A percentile compares a stretch with the other conserved stretches of the same genome.
Conservation (phyloP, 2,329 filamentous ascomycete species). For the Fusarium devonianum region DNA sequence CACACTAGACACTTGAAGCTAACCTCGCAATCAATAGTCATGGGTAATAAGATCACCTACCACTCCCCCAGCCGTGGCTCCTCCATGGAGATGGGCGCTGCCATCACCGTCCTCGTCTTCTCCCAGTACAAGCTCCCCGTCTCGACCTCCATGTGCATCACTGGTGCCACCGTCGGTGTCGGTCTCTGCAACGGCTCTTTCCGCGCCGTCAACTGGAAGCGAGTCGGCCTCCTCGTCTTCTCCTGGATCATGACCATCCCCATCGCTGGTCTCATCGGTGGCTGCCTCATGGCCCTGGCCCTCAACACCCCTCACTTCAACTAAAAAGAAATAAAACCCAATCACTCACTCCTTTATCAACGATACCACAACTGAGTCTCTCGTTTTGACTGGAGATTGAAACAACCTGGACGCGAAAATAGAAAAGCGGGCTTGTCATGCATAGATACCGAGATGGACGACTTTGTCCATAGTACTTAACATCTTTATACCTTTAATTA, state of each 20-base stretch:
- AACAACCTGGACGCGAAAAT: slow-evolving; percentile 7
- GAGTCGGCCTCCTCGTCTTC: slow-evolving; percentile 70
- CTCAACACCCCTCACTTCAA: slow-evolving; percentile 52
- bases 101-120: slow-evolving; percentile 78
- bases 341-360: not conserved
- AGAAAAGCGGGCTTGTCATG: slow-evolving; percentile 14
- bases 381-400: slow-evolving; percentile 8
- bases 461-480: slow-evolving; percentile 11
- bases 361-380: slow-evolving; percentile 4
- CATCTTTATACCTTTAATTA: slow-evolving; percentile 26
- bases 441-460: slow-evolving; percentile 20
- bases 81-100: slow-evolving; percentile 83
- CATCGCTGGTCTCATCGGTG: slow-evolving; percentile 52
- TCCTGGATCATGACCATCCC: slow-evolving; percentile 63
- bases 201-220: slow-evolving; percentile 79
- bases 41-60: slow-evolving; percentile 83
- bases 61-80: slow-evolving; percentile 65
- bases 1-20: slow-evolving; percentile 5
- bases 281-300: slow-evolving; percentile 50
- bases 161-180: slow-evolving; percentile 79
- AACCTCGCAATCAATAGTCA: slow-evolving; percentile 59
- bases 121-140: slow-evolving; percentile 78
- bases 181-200: slow-evolving; percentile 77
- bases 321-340: too few species aligned
- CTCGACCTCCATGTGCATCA: slow-evolving; percentile 82